These are phyloP conservation scores for Exophiala calicioides DNA, from an alignment of 2,329 filamentous ascomycete genomes.

Conservation along the genomic window DNA sequence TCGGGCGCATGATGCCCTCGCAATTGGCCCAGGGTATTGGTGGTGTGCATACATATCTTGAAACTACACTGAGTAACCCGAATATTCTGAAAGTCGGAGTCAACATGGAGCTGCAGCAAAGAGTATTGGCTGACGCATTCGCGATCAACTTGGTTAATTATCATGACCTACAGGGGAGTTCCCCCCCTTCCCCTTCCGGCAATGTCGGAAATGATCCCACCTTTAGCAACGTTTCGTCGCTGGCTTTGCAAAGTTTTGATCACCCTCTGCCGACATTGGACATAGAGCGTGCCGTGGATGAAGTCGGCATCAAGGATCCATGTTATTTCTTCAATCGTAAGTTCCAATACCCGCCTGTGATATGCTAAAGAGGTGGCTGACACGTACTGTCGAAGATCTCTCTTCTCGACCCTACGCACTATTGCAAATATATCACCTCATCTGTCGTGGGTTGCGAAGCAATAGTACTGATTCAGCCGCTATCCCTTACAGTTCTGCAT, in stretches of 20 bases:
- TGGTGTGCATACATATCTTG: too few relatives aligned
- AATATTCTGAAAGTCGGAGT: conserved; percentile 21
- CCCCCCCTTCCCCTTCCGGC: neutral
- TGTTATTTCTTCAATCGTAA: conserved; percentile 15
- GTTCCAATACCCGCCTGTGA: neutral
- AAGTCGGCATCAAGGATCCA: conserved; percentile 6
- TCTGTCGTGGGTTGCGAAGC: neutral
- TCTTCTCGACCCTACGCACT: conserved; percentile 18
- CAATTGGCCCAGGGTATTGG: too few relatives aligned
- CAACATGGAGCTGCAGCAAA: conserved; percentile 11
- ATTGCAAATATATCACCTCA: conserved; percentile 10
- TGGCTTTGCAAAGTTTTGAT: conserved; percentile 8
- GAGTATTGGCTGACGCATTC: conserved; percentile 4
- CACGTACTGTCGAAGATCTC: conserved; percentile 11
- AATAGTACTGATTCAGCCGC: neutral
- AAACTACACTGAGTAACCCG: conserved; percentile 11
- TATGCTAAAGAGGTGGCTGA: conserved; percentile 2
- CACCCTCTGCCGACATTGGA: conserved; percentile 6
- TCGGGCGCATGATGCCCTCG: conserved; percentile 8
- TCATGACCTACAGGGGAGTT: conserved; percentile 1
- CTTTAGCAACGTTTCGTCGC: conserved; percentile 7
- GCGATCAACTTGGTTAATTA: conserved; percentile 5
- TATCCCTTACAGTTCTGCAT: neutral
- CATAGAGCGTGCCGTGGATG: conserved; percentile 4
- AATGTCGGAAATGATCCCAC: neutral